Conservation (phyloP, 2,329 filamentous ascomycete species). For the Tolypocladium album region DNA sequence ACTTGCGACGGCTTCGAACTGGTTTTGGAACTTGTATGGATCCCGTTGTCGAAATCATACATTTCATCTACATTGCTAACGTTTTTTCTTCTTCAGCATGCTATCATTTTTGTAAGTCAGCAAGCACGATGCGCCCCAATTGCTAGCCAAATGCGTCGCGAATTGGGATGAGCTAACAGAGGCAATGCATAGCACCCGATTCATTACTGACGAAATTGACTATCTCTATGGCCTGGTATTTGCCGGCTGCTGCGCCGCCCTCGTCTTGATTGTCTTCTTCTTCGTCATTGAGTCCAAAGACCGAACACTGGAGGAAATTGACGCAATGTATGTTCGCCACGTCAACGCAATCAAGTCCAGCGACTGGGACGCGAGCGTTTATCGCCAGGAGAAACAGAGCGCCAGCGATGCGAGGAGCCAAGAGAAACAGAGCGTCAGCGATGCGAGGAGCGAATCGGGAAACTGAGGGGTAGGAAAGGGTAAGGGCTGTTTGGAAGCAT, state of each 20-base stretch:
- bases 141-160: not conserved
- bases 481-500: not conserved
- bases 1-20: constrained; percentile 47
- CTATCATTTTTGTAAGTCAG: constrained; percentile 34
- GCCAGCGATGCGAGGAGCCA: not conserved
- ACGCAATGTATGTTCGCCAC: constrained; percentile 57
- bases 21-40: constrained; percentile 52
- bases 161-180: constrained; percentile 5
- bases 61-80: constrained; percentile 3
- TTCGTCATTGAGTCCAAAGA: constrained; percentile 66
- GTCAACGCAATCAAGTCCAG: constrained; percentile 38
- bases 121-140: not conserved
- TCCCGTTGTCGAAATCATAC: constrained; percentile 15
- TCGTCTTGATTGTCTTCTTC: constrained; percentile 59
- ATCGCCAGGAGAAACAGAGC: constrained; percentile 1
- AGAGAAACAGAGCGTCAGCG: not conserved
- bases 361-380: constrained; percentile 11
- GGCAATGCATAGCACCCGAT: constrained; percentile 43
- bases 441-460: not conserved
- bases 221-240: constrained; percentile 65
- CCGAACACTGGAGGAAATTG: constrained; percentile 63
- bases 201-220: constrained; percentile 59
- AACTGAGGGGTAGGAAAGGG: not conserved
- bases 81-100: constrained; percentile 11
- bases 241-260: constrained; percentile 53